Base-by-base conservation (phyloP, 2,329 filamentous ascomycete species). In the Drechslera avenae region DNA sequence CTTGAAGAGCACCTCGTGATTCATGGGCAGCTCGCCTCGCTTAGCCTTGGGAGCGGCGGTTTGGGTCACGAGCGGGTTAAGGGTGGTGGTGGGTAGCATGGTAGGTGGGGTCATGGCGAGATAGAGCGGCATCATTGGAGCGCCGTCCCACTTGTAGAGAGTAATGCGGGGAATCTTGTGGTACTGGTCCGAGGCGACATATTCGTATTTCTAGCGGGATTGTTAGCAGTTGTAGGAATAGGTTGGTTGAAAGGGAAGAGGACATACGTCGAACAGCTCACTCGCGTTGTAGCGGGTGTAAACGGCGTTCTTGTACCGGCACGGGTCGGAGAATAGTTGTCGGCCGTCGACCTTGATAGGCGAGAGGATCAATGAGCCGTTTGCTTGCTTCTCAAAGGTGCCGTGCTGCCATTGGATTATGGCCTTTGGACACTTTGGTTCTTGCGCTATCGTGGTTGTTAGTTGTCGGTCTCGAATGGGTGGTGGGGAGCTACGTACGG, bases 381-480 rank as follows among this genome's bases (percentile, higher is more conserved):
- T 82, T 16, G 74, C 62, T 35, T 79, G 75, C 58, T 84, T 75
- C 4, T 76, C 74, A 67, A 83, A 88, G 46, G 72, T 83, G 34
- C 87, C 87, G 67, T 90, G 87, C 67, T 90, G 87, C 80, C 84
- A 90, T 73, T 89, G 86, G 77, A 90, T 83, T 39, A 89, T 81
- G 7, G 82, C 85, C 46, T 79, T 78, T 1, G 86, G 83, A 62
- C 87, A 90, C 52, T 76, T 72, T 21, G 87, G 87, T 12, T 79
- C 75, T 39, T 75, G 72, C 35, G 86, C 85, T 86, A 61, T 55
- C 46, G 14, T 39, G 10, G n/a, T 26, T 36, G 57, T 73, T 42
- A 74, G 68, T 37, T 31, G 5, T 19, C 4, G 34, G 17, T 42
- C n/a, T n/a, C 18, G 47, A 5, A 9, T 26, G 12, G 17, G 16